A percentile compares a stretch with the other conserved stretches of the same genome.
Evolutionary conservation across 345 rosid species (phyloP).

Genomic region (Citrus sp.): DNA sequence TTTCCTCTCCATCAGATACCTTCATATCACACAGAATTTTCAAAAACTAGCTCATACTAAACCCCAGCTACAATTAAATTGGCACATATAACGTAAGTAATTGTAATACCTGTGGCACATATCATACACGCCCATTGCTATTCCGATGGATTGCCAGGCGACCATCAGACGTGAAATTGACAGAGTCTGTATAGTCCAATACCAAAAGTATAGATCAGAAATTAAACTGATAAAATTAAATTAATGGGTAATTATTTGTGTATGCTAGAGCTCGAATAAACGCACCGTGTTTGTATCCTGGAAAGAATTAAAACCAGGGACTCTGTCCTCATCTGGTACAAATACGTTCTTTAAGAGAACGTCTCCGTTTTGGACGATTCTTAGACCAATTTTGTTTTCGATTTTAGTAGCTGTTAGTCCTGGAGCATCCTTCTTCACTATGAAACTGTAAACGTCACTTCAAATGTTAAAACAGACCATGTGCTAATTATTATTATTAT

Average conservation of each 20-base stretch:
- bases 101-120: slow-evolving; percentile 79
- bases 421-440: slow-evolving; percentile 84
- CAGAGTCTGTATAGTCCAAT: slow-evolving; percentile 44
- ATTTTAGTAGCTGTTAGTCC: slow-evolving; percentile 82
- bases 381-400: slow-evolving; percentile 79
- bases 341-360: slow-evolving; percentile 68
- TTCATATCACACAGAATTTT: slow-evolving; percentile 20
- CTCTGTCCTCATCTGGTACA: slow-evolving; percentile 80
- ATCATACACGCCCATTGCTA: slow-evolving; percentile 91
- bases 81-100: background rate
- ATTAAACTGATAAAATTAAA: too few relatives aligned
- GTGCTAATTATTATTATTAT: background rate
- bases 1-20: slow-evolving; percentile 87
- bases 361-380: slow-evolving; percentile 97
- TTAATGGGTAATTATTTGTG: too few relatives aligned
- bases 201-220: too few relatives aligned
- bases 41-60: background rate
- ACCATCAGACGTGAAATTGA: slow-evolving; percentile 93
- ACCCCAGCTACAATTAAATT: background rate
- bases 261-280: background rate
- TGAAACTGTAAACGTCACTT: slow-evolving; percentile 39
- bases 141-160: slow-evolving; percentile 92
- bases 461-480: too few relatives aligned
- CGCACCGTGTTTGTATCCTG: slow-evolving; percentile 81
- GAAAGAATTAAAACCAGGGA: slow-evolving; percentile 84